phyloP scores from a whole-genome alignment of 495 filamentous ascomycete species.

The Venustampulla echinocandica region DNA sequence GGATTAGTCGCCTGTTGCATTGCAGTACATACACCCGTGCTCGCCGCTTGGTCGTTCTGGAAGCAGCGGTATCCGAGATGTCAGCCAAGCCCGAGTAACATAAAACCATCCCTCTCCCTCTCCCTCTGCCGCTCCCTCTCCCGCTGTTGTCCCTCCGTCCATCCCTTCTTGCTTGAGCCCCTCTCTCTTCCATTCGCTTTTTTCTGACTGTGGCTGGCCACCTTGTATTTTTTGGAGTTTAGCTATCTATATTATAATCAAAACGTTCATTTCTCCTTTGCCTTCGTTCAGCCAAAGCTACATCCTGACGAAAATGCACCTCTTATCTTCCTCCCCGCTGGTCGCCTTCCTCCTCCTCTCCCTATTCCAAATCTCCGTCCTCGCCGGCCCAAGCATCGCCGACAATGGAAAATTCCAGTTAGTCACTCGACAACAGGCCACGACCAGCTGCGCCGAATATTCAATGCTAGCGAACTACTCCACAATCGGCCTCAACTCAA shows the following conservation, averaged over 20 bases:
- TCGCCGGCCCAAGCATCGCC: not conserved
- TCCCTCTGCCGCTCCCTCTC: not conserved
- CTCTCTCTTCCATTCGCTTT: not conserved
- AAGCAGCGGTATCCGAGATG: not conserved
- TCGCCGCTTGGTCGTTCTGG: too few species aligned
- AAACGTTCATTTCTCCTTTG: not conserved
- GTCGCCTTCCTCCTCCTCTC: not conserved
- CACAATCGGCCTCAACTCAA: conserved; percentile 27
- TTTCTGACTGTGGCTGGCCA: conserved; percentile 8
- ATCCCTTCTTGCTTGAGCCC: not conserved
- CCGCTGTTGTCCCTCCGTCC: too few species aligned
- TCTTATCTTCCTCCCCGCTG: not conserved
- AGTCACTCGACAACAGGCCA: not conserved
- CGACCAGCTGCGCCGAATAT: conserved; percentile 24
- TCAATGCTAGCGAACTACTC: conserved; percentile 25
- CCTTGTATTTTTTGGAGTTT: not conserved
- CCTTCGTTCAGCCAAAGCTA: not conserved
- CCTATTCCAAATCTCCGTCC: not conserved
- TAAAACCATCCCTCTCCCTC: not conserved
- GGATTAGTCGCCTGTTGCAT: not conserved
- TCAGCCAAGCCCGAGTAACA: not conserved
- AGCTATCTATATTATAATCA: not conserved
- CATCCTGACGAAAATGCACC: not conserved
- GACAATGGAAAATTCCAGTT: not conserved
- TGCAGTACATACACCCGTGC: too few species aligned